Evolutionary conservation across 2,329 filamentous ascomycete genomes (phyloP).

Genomic region (Capronia americana): DNA sequence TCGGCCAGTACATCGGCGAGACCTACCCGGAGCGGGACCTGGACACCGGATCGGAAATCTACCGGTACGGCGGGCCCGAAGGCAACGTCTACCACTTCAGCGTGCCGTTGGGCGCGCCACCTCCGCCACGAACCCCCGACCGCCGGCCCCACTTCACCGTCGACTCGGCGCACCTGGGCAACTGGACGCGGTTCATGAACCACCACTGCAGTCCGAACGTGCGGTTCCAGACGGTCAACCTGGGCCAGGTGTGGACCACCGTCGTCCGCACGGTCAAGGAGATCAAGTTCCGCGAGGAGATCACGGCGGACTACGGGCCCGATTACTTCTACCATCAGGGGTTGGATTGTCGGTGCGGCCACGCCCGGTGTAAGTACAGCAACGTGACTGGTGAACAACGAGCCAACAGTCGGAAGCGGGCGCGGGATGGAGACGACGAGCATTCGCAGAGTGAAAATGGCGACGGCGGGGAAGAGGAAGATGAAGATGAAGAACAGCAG

Average conservation of each 20-base stretch:
- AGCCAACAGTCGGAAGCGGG: background rate
- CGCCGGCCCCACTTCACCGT: slow-evolving; percentile 1
- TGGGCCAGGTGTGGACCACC: slow-evolving; percentile 21
- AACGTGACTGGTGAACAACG: background rate
- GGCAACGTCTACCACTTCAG: slow-evolving; percentile 10
- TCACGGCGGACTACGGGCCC: slow-evolving; percentile 34
- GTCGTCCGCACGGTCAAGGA: slow-evolving; percentile 16
- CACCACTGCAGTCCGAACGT: slow-evolving; percentile 34
- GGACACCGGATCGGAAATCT: background rate
- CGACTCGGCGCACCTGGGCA: slow-evolving; percentile 30
- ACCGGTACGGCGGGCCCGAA: background rate
- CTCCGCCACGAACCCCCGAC: background rate
- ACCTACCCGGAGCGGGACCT: slow-evolving; percentile 24
- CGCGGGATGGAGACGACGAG: background rate
- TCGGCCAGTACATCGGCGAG: slow-evolving; percentile 38
- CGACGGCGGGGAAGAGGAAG: background rate
- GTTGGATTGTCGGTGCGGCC: slow-evolving; percentile 29
- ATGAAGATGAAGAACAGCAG: background rate
- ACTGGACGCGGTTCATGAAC: slow-evolving; percentile 39
- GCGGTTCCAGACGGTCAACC: slow-evolving; percentile 6
- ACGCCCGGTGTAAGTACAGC: slow-evolving; percentile 15
- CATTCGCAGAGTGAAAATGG: background rate
- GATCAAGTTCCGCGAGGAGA: slow-evolving; percentile 33
- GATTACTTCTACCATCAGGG: slow-evolving; percentile 27
- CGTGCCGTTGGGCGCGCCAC: background rate